Base-by-base conservation (phyloP, 306 rosid species). In the Ormosia emarginata region DNA sequence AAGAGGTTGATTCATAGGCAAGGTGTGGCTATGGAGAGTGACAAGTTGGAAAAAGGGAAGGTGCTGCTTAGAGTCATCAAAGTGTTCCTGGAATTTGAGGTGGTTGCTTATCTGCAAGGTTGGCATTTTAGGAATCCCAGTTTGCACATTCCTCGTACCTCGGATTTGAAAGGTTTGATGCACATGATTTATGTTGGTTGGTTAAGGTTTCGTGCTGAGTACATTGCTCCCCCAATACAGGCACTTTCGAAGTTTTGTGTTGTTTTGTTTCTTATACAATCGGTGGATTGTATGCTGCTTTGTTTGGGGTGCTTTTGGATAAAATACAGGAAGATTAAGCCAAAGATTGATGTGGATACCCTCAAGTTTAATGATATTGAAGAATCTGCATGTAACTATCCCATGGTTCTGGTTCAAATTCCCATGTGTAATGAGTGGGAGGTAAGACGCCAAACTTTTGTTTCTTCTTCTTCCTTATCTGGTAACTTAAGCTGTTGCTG, bases 401-500 rank as follows among this genome's bases (percentile, higher is more conserved):
- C 98, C 50, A 91, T 88, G 98, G 97, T 95, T 82, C 90, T 95
- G 75, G 85, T 93, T 87, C 97, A 94, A 87, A 91, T 94, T 82
- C 98, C 97, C 34, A 94, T 94, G 97, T 93, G 98, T 83, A 95
- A 95, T 32, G 98, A 95, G 89, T 90, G 67, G 65, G 98, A 95
- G 98, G 98, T 95, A 91, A 77, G 46, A 14, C 43, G 57, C 74
- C 78, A 59, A 75, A 39, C 34, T 56, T 67, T 5, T 50, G 8
- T 3, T 65, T 82, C 53, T 29, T 47, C 15, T 57, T 62, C 13
- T 75, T 37, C 17, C 11, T 71, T 33, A 43, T 36, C 41, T 29
- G 59, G 7, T 69, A 69, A 68, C 68, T 70, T 30, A 40, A 46
- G 78, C 34, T 75, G 24, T 69, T 52, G 18, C 67, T n/a, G n/a